Base-by-base conservation (phyloP, 1,139 yeast species). In the Hansenula lynferdii region DNA sequence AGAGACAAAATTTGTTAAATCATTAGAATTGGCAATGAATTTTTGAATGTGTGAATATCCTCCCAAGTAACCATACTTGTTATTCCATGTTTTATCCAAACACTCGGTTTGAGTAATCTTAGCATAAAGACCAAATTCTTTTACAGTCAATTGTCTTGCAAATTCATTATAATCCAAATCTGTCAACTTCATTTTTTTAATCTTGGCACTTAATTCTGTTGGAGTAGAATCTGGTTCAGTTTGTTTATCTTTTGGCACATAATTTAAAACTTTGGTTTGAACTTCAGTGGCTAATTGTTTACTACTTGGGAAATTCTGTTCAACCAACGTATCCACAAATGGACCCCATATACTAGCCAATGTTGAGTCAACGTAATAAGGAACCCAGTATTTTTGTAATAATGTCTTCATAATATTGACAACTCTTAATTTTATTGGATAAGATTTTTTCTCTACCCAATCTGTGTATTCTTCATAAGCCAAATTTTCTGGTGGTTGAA, bases 401-500 rank as follows among this genome's bases (percentile, higher is more conserved):
- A 94, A 71, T 17, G 76, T 64, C 51, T 80, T 80, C 76, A 89
- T 75, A 26, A 85, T 71, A 47, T 82, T 79, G 45, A 85, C 70
- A 5, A 86, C 89, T 40, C 89, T 69, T 22, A 75, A 56, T 41
- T 92, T 74, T 26, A 85, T 80, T 0, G 90, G 84, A 38, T 53
- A 55, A 9, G 64, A 82, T 53, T 86, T 89, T 53, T 76, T 77
- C 30, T 80, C 78, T 9, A 81, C 73, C 97, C 98, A 92, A 6
- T 71, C 62, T 32, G 79, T 77, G 56, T 85, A 86, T 54, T 89
- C 96, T 44, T 85, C 95, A 49, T 77, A 83, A 40, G 85, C 77
- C 44, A 92, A 65, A 0, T 95, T 96, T 51, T 85, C 96, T 0
- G 97, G 97, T 6, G 97, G 95, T 45, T 77, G 80, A 25, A 80